Base-by-base conservation (phyloP, 192 early-diverging fungal species). In the Mortierella claussenii region DNA sequence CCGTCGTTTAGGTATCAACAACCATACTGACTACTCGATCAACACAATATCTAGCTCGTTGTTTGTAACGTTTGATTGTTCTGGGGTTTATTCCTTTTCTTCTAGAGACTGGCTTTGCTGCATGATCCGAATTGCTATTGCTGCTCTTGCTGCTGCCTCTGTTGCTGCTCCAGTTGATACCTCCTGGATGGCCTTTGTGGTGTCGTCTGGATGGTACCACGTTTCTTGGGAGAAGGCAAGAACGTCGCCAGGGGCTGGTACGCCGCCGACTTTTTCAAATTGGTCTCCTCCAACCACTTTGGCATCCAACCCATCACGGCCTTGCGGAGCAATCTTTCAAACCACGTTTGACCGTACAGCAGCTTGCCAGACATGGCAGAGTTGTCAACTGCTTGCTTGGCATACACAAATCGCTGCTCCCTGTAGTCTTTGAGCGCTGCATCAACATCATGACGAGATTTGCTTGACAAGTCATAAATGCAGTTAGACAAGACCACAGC, bases 401-500 rank as follows among this genome's bases (percentile, higher is more conserved):
- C 23, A 28, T 36, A 40, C 12, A n/a, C 43, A 23, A 34, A 28
- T 32, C n/a, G 45, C 9, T 10, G 42, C 33, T 49, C 43, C 20
- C 43, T 60, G 59, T 44, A 4, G 28, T 60, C 46, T 21, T 60
- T 48, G 6, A 48, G n/a, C 6, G 46, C 46, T 8, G 8, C 21
- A 6, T 23, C 46, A 8, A 48, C 53, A 0, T 47, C 31, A 18
- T 51, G 20, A 8, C 28, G 44, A 18, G 52, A 55, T 8, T n/a
- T 28, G n/a, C 44, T 51, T 32, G 31, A 31, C 10, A 63, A 28
- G 3, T 63, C 69, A 26, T 57, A 57, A 18, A 63, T 23, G 31
- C 69, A 71, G 46, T 63, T 71, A 31, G 69, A 59, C 7, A 71
- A 11, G n/a, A 71, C 27, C 2, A 71, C 69, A 0, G 69, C 59